phyloP scores from a whole-genome alignment of 495 filamentous ascomycete genomes.

The Hypoxylon rickii region DNA sequence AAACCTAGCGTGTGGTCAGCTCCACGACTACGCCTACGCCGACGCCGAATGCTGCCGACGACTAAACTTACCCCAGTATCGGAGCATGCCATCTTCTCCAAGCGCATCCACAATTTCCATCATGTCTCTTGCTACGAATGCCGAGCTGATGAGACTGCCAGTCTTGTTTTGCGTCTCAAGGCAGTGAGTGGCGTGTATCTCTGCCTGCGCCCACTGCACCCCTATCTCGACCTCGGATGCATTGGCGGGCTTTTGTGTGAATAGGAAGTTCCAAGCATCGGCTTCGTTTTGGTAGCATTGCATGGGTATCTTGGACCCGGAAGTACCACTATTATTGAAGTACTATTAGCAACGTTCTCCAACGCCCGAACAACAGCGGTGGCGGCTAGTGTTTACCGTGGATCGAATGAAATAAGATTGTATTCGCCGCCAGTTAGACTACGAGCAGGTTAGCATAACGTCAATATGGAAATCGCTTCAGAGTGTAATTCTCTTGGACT shows the following conservation, averaged over 20 bases:
- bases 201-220: constrained; percentile 8
- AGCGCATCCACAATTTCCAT: constrained; percentile 51
- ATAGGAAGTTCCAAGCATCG: constrained; percentile 15
- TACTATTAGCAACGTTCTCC: neutral
- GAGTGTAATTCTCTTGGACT: neutral
- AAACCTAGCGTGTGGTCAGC: constrained; percentile 35
- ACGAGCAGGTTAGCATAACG: neutral
- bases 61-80: constrained; percentile 52
- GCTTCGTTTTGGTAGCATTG: constrained; percentile 7
- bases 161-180: constrained; percentile 15
- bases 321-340: constrained; percentile 7
- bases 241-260: neutral
- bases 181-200: constrained; percentile 6
- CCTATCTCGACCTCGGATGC: constrained; percentile 5
- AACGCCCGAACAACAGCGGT: no score
- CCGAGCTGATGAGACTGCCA: constrained; percentile 22
- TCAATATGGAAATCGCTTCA: constrained; percentile 13
- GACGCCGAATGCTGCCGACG: neutral
- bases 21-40: neutral
- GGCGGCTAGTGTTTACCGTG: constrained; percentile 29
- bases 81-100: constrained; percentile 48
- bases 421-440: constrained; percentile 42
- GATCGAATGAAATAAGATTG: constrained; percentile 49
- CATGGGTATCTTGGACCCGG: constrained; percentile 21
- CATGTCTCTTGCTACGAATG: constrained; percentile 48